These are phyloP conservation scores for Trichoderma gamsii DNA, from an alignment of 495 filamentous ascomycete species.

Conservation along the genomic window DNA sequence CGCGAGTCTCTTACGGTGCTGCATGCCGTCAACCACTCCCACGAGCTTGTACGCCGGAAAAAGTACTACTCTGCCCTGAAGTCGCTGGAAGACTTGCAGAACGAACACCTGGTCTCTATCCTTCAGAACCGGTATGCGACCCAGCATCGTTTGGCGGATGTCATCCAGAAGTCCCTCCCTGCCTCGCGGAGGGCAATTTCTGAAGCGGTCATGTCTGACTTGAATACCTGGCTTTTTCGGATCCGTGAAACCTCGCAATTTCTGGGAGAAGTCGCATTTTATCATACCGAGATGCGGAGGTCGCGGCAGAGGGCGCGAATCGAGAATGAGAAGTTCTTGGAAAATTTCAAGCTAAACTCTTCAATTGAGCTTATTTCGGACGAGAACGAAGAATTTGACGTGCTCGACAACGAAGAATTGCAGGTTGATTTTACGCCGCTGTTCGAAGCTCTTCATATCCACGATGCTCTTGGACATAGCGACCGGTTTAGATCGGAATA, in stretches of 20 bases:
- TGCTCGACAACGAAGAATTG: conserved; percentile 87
- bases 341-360: conserved; percentile 86
- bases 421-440: conserved; percentile 92
- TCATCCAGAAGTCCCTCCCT: conserved; percentile 92
- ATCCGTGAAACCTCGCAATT: conserved; percentile 95
- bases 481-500: conserved; percentile 89
- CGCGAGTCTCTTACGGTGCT: conserved; percentile 88
- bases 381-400: conserved; percentile 90
- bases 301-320: conserved; percentile 74
- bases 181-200: conserved; percentile 88
- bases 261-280: conserved; percentile 93
- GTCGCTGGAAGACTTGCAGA: conserved; percentile 90
- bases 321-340: conserved; percentile 62
- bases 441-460: conserved; percentile 94
- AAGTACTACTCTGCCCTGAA: conserved; percentile 93
- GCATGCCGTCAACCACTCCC: conserved; percentile 87
- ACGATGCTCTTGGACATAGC: conserved; percentile 86
- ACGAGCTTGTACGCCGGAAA: conserved; percentile 82
- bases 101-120: conserved; percentile 70
- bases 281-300: conserved; percentile 84
- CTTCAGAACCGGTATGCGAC: conserved; percentile 71
- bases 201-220: conserved; percentile 91
- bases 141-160: conserved; percentile 89
- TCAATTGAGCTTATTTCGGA: conserved; percentile 93
- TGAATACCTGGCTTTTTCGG: conserved; percentile 96